phyloP scores from a whole-genome alignment of 1,284 basidiomycete genomes.

The Exobasidium rhododendri region DNA sequence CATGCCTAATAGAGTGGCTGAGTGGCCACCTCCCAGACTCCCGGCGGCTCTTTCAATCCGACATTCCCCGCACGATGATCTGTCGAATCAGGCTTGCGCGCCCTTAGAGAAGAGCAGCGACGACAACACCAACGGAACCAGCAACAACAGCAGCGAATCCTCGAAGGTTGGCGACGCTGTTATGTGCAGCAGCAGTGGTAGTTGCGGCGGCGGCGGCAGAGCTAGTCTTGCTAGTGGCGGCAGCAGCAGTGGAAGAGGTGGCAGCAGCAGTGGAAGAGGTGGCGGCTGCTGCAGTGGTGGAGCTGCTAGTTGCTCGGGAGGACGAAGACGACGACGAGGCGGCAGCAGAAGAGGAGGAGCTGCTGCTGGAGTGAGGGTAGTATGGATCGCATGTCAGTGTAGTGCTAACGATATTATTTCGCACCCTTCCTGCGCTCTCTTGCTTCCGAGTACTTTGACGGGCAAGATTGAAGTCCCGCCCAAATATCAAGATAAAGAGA shows the following conservation, averaged over 20 bases:
- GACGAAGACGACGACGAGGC: slow-evolving; percentile 9
- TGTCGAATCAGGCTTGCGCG: too few relatives aligned
- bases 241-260: neutral
- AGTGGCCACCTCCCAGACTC: too few relatives aligned
- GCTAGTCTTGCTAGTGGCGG: neutral
- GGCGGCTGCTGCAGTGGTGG: neutral
- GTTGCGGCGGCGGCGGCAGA: neutral
- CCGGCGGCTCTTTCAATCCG: too few relatives aligned
- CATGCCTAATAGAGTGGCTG: too few relatives aligned
- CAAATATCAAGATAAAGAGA: too few relatives aligned
- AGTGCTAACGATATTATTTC: too few relatives aligned
- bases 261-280: slow-evolving; percentile 11
- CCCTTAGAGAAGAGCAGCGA: neutral
- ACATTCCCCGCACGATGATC: too few relatives aligned
- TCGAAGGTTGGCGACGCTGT: neutral
- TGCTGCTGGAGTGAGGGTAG: too few relatives aligned
- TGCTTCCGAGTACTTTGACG: too few relatives aligned
- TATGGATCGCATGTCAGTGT: too few relatives aligned
- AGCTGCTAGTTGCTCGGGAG: neutral
- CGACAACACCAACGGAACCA: neutral
- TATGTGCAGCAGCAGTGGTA: neutral
- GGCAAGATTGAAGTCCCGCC: too few relatives aligned
- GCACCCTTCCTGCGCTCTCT: too few relatives aligned
- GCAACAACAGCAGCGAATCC: neutral
- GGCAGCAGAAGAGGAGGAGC: slow-evolving; percentile 11